Percentiles rank a stretch among this genome's conserved stretches.
Evolutionary conservation across 768 basidiomycete species (phyloP).

Genomic region (Chlorophyllum brunneum): DNA sequence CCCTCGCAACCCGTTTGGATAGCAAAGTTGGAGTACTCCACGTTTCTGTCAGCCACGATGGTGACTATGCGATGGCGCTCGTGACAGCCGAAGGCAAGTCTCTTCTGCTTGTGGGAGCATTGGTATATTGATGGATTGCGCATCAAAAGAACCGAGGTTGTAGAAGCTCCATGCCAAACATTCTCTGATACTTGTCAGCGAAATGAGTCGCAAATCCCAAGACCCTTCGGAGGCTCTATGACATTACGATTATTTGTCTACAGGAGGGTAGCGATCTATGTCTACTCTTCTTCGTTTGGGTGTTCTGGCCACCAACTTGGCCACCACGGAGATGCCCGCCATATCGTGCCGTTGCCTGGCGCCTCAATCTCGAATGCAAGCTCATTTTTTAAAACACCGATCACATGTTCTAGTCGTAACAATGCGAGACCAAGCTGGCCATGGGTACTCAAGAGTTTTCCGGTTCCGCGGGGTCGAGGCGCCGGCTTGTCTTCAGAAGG

Average conservation of each 20-base stretch:
- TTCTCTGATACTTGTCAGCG: too few species aligned
- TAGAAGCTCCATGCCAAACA: too few species aligned
- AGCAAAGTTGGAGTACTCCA: constrained; percentile 41
- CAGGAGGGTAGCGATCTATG: too few species aligned
- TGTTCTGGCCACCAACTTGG: constrained; percentile 56
- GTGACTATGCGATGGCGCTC: constrained; percentile 67
- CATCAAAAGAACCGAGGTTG: too few species aligned
- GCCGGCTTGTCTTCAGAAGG: constrained; percentile 16
- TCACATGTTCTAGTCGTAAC: constrained; percentile 73
- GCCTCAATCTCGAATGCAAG: constrained; percentile 37
- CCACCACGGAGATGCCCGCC: constrained; percentile 61
- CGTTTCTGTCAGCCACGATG: constrained; percentile 79
- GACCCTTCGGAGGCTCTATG: too few species aligned
- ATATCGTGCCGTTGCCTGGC: constrained; percentile 26
- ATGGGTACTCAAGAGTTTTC: constrained; percentile 65
- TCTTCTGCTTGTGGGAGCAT: too few species aligned
- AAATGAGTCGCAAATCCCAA: too few species aligned
- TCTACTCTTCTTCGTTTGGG: constrained; percentile 6
- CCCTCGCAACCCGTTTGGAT: constrained; percentile 22
- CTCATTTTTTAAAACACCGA: constrained; percentile 46
- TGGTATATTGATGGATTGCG: too few species aligned
- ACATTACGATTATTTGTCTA: too few species aligned
- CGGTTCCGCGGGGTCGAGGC: constrained; percentile 66
- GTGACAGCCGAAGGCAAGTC: constrained; percentile 55
- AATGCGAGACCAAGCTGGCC: constrained; percentile 72